Conservation (phyloP, 768 basidiomycete genomes). For the Boletus insuetus region DNA sequence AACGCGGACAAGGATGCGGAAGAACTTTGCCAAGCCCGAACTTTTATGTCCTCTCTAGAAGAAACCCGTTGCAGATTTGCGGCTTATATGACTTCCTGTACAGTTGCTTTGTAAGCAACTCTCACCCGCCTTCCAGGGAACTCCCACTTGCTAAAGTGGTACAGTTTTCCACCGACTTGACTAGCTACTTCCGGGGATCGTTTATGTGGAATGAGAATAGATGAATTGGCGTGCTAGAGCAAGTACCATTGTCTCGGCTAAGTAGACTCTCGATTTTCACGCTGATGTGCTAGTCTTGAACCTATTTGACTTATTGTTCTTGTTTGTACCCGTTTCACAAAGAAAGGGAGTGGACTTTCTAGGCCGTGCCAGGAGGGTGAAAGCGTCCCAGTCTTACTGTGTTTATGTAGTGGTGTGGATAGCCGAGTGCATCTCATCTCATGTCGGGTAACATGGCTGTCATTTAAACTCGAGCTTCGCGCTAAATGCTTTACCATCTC, state of each 20-base stretch:
- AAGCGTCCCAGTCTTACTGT: neutral
- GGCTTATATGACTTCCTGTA: conserved; percentile 23
- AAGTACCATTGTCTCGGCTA: no score
- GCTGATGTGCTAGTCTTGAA: no score
- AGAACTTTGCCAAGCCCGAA: conserved; percentile 83
- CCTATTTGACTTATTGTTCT: no score
- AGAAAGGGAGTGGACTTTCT: no score
- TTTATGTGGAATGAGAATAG: no score
- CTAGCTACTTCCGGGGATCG: no score
- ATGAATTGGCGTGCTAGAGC: no score
- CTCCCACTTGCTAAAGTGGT: no score
- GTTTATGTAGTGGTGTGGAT: neutral
- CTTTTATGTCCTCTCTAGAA: conserved; percentile 80
- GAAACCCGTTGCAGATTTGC: neutral
- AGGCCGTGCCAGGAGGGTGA: no score
- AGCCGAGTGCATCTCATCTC: neutral
- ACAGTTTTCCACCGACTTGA: no score
- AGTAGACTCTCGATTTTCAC: no score
- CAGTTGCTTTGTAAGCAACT: conserved; percentile 41
- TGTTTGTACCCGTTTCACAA: no score
- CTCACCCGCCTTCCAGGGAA: conserved; percentile 26
- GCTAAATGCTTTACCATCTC: neutral
- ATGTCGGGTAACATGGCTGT: neutral
- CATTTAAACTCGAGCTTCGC: neutral
- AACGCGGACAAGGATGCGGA: conserved; percentile 93